Percentiles rank a stretch among this genome's conserved stretches.
Evolutionary conservation across 768 basidiomycete genomes (phyloP).

Genomic region (Auriscalpium vulgare): DNA sequence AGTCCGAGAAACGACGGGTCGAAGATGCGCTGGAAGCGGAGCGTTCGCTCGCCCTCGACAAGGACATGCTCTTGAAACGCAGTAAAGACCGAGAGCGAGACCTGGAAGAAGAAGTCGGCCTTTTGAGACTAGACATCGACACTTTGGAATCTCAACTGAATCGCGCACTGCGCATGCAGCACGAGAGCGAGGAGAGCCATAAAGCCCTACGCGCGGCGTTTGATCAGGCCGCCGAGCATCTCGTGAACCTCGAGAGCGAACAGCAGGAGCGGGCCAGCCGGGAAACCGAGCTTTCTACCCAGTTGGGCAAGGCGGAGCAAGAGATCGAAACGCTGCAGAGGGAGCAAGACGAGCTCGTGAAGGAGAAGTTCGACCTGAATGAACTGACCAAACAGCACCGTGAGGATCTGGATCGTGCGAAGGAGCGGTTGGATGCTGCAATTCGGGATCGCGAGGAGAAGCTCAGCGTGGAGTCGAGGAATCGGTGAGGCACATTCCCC

Average conservation of each 20-base stretch:
- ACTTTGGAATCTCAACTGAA: constrained; percentile 81
- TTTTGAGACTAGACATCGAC: constrained; percentile 78
- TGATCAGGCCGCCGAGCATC: constrained; percentile 79
- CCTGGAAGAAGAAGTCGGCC: constrained; percentile 76
- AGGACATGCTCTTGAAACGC: constrained; percentile 73
- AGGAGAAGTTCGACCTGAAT: constrained; percentile 61
- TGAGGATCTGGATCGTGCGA: constrained; percentile 66
- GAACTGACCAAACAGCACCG: constrained; percentile 66
- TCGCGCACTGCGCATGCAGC: constrained; percentile 67
- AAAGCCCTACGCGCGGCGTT: constrained; percentile 64
- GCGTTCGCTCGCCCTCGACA: constrained; percentile 69
- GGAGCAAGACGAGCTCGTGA: constrained; percentile 56
- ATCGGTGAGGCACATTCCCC: constrained; percentile 39
- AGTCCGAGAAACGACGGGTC: constrained; percentile 76
- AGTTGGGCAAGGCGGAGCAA: constrained; percentile 48
- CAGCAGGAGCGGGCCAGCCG: constrained; percentile 56
- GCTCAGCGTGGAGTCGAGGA: constrained; percentile 53
- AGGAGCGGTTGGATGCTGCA: constrained; percentile 62
- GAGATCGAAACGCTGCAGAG: constrained; percentile 50
- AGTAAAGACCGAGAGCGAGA: constrained; percentile 81
- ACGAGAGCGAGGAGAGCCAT: constrained; percentile 73
- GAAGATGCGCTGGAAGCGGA: constrained; percentile 81
- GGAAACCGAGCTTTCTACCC: constrained; percentile 56
- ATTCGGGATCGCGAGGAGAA: constrained; percentile 66
- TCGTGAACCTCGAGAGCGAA: constrained; percentile 73